phyloP scores from a whole-genome alignment of 2,329 filamentous ascomycete genomes.

The Epicoccum sorghinum region DNA sequence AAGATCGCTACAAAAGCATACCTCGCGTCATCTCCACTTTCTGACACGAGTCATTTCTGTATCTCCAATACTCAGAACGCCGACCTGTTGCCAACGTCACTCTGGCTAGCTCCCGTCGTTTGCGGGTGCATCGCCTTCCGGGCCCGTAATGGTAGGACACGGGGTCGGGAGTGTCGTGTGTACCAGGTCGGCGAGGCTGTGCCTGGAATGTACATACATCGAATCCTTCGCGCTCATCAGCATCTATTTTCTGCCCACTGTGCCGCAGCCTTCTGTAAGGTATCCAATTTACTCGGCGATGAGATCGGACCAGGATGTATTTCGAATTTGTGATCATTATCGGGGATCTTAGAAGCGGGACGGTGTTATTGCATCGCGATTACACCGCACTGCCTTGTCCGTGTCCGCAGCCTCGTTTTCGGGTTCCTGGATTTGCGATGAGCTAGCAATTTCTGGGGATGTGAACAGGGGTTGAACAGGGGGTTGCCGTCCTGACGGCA shows the following conservation, averaged over 20 bases:
- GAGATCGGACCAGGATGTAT: slow-evolving; percentile 5
- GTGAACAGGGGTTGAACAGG: slow-evolving; percentile 12
- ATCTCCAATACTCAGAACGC: slow-evolving; percentile 12
- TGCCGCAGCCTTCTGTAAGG: background rate
- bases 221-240: slow-evolving; percentile 9
- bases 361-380: background rate
- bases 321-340: slow-evolving; percentile 5
- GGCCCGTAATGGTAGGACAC: slow-evolving; percentile 1
- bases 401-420: slow-evolving; percentile 15
- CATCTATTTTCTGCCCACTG: slow-evolving; percentile 11
- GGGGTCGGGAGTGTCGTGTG: slow-evolving; percentile 7
- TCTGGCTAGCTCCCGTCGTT: slow-evolving; percentile 1
- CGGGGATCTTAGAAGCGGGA: background rate
- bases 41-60: slow-evolving; percentile 12
- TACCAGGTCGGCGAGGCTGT: slow-evolving; percentile 15
- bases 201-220: background rate
- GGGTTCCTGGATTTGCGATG: slow-evolving; percentile 5
- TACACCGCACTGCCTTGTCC: slow-evolving; percentile 9
- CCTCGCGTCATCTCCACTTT: slow-evolving; percentile 16
- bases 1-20: slow-evolving; percentile 5
- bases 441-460: slow-evolving; percentile 4
- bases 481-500: slow-evolving; percentile 6
- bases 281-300: slow-evolving; percentile 5
- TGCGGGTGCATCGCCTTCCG: slow-evolving; percentile 6
- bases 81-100: slow-evolving; percentile 9